Conservation (phyloP, 2,329 filamentous ascomycete genomes). For the Fusarium anguioides region DNA sequence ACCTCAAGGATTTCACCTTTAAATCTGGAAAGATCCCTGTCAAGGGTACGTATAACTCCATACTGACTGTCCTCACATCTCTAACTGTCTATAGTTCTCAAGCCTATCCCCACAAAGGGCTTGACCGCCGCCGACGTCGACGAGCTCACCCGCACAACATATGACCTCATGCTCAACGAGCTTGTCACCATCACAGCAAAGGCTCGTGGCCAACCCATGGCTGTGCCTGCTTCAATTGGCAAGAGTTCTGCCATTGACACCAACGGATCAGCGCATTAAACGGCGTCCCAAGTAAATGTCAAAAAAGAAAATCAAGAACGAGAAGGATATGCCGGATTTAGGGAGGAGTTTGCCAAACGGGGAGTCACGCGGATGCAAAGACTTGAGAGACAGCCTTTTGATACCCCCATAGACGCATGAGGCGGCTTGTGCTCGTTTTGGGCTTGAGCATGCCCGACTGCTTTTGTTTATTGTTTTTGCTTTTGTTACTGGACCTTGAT, state of each 20-base stretch:
- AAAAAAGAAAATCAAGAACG: not conserved
- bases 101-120: slow-evolving; percentile 80
- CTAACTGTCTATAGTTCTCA: slow-evolving; percentile 67
- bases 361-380: slow-evolving; percentile 42
- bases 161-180: slow-evolving; percentile 80
- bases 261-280: slow-evolving; percentile 58
- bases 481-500: slow-evolving; percentile 9
- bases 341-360: slow-evolving; percentile 32
- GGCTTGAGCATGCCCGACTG: slow-evolving; percentile 31
- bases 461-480: slow-evolving; percentile 34
- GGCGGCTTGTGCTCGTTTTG: slow-evolving; percentile 40
- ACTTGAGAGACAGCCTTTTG: slow-evolving; percentile 45
- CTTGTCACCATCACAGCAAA: slow-evolving; percentile 65
- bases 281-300: not conserved
- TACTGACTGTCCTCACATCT: not conserved
- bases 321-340: slow-evolving; percentile 6
- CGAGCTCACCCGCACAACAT: slow-evolving; percentile 72
- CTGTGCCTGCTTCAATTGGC: slow-evolving; percentile 46
- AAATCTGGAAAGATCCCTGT: slow-evolving; percentile 77
- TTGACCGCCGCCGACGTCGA: slow-evolving; percentile 83
- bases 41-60: slow-evolving; percentile 66
- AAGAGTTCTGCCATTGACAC: slow-evolving; percentile 49
- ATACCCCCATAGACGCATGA: slow-evolving; percentile 51
- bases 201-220: slow-evolving; percentile 56
- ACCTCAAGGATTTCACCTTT: slow-evolving; percentile 72